Percentiles rank a stretch among this genome's conserved stretches.
phyloP scores from a whole-genome alignment of 345 rosid species.

The Streptanthus diversifolius region DNA sequence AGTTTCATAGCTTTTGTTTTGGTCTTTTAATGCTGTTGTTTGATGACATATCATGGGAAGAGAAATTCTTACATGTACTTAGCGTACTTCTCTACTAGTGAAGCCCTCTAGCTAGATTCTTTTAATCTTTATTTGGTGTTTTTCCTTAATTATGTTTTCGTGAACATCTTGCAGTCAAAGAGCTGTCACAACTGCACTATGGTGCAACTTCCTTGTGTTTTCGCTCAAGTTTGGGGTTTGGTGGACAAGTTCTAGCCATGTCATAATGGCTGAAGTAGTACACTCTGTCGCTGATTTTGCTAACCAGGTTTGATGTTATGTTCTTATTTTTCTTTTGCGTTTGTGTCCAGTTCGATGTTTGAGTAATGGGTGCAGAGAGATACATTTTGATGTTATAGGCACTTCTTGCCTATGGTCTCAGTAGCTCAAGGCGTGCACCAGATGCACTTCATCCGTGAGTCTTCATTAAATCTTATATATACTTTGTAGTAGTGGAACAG shows the following conservation, averaged over 20 bases:
- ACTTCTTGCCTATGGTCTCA: constrained; percentile 93
- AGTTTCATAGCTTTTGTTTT: neutral
- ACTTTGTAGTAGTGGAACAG: neutral
- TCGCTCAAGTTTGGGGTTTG: constrained; percentile 95
- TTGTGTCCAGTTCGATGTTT: constrained; percentile 1
- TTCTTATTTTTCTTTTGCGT: neutral
- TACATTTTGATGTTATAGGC: constrained; percentile 55
- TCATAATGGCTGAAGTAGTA: constrained; percentile 89
- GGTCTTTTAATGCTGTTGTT: neutral
- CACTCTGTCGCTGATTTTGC: constrained; percentile 97
- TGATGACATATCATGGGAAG: neutral
- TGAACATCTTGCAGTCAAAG: constrained; percentile 62
- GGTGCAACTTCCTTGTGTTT: constrained; percentile 97
- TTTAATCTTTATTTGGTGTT: neutral
- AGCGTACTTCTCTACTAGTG: neutral
- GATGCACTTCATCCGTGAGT: constrained; percentile 98
- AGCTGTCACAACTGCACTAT: constrained; percentile 93
- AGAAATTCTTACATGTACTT: neutral
- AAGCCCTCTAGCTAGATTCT: neutral
- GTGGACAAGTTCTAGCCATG: constrained; percentile 90
- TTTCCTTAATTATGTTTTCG: constrained; percentile 13
- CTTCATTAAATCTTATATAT: neutral
- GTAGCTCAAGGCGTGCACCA: constrained; percentile 98
- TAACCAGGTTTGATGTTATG: constrained; percentile 64
- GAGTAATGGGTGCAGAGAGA: constrained; percentile 34